phyloP scores from a whole-genome alignment of 1,284 basidiomycete genomes.

The Irpex sp. region DNA sequence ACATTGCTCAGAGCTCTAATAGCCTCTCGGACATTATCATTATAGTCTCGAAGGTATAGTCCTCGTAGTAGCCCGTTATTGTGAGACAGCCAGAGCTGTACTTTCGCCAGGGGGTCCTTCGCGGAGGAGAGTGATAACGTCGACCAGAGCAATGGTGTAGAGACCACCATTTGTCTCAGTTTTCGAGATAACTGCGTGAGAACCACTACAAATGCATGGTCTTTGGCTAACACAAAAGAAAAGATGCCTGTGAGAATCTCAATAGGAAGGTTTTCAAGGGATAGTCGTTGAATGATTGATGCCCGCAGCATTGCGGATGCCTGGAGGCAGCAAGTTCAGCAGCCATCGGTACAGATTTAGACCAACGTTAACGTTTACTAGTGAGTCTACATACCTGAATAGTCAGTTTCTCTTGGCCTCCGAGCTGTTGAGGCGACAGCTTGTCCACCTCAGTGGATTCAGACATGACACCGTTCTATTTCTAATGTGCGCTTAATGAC shows the following conservation, averaged over 20 bases:
- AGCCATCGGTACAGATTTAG: too few species aligned
- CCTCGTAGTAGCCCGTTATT: conserved; percentile 46
- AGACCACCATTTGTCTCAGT: conserved; percentile 53
- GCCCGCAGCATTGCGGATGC: too few species aligned
- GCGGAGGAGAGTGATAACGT: conserved; percentile 47
- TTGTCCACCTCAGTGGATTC: too few species aligned
- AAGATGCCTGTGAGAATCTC: conserved; percentile 62
- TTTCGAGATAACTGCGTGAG: conserved; percentile 53
- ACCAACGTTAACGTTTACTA: too few species aligned
- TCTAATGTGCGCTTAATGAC: too few species aligned
- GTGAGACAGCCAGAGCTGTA: conserved; percentile 50
- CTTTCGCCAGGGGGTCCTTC: conserved; percentile 43
- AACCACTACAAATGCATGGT: conserved; percentile 40
- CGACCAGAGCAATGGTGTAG: conserved; percentile 53
- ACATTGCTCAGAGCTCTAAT: conserved; percentile 26
- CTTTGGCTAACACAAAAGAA: conserved; percentile 34
- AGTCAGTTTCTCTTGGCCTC: too few species aligned
- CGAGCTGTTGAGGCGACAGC: too few species aligned
- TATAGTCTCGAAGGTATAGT: conserved; percentile 33
- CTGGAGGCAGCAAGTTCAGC: too few species aligned
- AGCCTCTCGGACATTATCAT: conserved; percentile 14
- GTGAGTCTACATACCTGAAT: too few species aligned
- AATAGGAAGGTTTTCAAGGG: conserved; percentile 19
- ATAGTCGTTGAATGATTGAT: too few species aligned
- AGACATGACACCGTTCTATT: too few species aligned